Percentiles rank a stretch among this genome's conserved stretches.
phyloP scores from a whole-genome alignment of 441 rosid species.

The Sinapis alba region DNA sequence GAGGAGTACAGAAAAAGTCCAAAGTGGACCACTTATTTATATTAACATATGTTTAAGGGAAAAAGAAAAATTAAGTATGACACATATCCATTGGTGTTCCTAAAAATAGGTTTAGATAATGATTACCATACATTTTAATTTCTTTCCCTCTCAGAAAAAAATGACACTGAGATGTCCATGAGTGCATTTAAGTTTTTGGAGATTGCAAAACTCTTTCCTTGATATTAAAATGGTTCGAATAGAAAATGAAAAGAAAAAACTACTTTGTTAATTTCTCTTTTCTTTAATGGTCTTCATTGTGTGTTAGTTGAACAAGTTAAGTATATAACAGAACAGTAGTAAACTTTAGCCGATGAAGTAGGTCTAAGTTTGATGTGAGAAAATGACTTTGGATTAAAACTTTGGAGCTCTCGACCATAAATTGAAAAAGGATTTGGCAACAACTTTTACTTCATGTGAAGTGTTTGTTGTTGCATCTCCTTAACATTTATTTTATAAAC shows the following conservation, averaged over 20 bases:
- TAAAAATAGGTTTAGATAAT: not conserved
- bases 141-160: not conserved
- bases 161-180: not conserved
- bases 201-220: conserved; percentile 1
- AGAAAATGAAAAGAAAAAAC: not conserved
- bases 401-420: conserved; percentile 31
- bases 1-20: not conserved
- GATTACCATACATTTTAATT: not conserved
- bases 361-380: conserved; percentile 34
- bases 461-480: conserved; percentile 32
- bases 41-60: not conserved
- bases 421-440: conserved; percentile 29
- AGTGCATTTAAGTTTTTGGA: not conserved
- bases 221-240: not conserved
- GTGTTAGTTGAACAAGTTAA: conserved; percentile 24
- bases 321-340: conserved; percentile 31
- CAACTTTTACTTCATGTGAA: conserved; percentile 29
- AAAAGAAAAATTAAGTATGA: not conserved
- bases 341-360: conserved; percentile 25
- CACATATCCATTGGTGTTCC: not conserved
- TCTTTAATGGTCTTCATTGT: not conserved
- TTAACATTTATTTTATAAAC: not conserved
- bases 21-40: conserved; percentile 1
- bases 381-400: conserved; percentile 25
- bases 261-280: not conserved